Percentiles rank a stretch among this genome's conserved stretches.
phyloP scores from a whole-genome alignment of 2,329 filamentous ascomycete species.

The Talaromyces sp. region DNA sequence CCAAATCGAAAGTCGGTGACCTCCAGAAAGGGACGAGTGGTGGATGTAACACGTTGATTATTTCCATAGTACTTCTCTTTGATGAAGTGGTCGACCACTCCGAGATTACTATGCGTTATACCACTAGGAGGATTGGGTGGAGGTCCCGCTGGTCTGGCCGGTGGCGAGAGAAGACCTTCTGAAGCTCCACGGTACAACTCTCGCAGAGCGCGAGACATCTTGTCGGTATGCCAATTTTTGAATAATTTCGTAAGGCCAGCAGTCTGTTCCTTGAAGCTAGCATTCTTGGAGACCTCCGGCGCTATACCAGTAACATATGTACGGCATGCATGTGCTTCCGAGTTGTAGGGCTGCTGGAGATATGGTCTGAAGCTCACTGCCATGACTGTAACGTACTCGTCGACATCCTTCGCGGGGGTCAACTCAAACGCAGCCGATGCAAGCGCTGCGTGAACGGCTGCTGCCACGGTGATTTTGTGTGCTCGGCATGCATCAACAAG shows the following conservation, averaged over 20 bases:
- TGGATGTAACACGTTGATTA: not conserved
- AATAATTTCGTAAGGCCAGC: slow-evolving; percentile 11
- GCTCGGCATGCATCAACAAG: slow-evolving; percentile 19
- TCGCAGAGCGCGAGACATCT: slow-evolving; percentile 14
- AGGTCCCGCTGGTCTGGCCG: not conserved
- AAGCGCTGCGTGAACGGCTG: slow-evolving; percentile 18
- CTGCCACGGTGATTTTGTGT: slow-evolving; percentile 18
- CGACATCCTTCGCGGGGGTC: not conserved
- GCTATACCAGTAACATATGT: slow-evolving; percentile 20
- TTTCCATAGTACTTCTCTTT: not conserved
- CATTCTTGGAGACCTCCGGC: slow-evolving; percentile 9
- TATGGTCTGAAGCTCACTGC: slow-evolving; percentile 20
- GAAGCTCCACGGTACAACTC: slow-evolving; percentile 16
- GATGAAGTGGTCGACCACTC: slow-evolving; percentile 18
- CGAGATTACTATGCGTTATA: slow-evolving; percentile 19
- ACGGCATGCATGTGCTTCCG: slow-evolving; percentile 16
- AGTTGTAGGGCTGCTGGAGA: slow-evolving; percentile 19
- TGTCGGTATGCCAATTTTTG: slow-evolving; percentile 17
- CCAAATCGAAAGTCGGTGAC: slow-evolving; percentile 19
- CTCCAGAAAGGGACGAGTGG: not conserved
- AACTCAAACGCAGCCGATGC: slow-evolving; percentile 18
- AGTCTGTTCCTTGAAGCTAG: slow-evolving; percentile 15
- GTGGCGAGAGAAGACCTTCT: slow-evolving; percentile 12
- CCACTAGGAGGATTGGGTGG: slow-evolving; percentile 18
- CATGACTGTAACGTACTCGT: slow-evolving; percentile 19